Base-by-base conservation (phyloP, 139 green algal species). In the Chlorokybus atmophyticus region DNA sequence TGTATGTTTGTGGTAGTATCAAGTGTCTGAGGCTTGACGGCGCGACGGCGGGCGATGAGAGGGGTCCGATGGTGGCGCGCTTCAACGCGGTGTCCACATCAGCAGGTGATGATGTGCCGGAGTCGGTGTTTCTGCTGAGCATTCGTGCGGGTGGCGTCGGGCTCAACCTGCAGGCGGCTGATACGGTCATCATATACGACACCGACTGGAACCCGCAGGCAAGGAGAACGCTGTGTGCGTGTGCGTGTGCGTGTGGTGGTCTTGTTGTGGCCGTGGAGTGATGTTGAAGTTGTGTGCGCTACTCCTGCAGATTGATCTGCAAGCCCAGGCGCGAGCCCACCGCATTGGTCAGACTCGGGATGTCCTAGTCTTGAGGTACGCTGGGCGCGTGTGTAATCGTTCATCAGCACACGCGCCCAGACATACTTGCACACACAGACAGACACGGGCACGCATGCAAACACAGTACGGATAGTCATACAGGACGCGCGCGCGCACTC, bases 171-270 rank as follows among this genome's bases (percentile, higher is more conserved):
- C 80, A 83, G 54, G 60, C 76, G 23, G 81, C 79, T 2, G 79
- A 86, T 66, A 87, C 81, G 1, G 75, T 88, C 66, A 80, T 93
- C 52, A 77, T 94, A 64, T 88, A 84, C 52, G 85, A 92, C 73
- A 61, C 56, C 32, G 61, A 71, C 59, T 76, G 62, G 62, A 79
- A 79, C 54, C 71, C 71, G 8, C 59, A 73, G 53, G 65, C 64
- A 42, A 14, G 10, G 55, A 23, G 57, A 65, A 23, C 30, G 19
- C n/a, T n/a, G n/a, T n/a, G n/a, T n/a, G n/a, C n/a, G n/a, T n/a
- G n/a, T n/a, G n/a, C n/a, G n/a, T n/a, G n/a, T n/a, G n/a, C n/a
- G n/a, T n/a, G n/a, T n/a, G n/a, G n/a, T n/a, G n/a, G n/a, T n/a
- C n/a, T n/a, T n/a, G n/a, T n/a, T n/a, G n/a, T n/a, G n/a, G n/a